Conservation (phyloP, 1,139 yeast genomes). For the Suhomyces coccinellae region DNA sequence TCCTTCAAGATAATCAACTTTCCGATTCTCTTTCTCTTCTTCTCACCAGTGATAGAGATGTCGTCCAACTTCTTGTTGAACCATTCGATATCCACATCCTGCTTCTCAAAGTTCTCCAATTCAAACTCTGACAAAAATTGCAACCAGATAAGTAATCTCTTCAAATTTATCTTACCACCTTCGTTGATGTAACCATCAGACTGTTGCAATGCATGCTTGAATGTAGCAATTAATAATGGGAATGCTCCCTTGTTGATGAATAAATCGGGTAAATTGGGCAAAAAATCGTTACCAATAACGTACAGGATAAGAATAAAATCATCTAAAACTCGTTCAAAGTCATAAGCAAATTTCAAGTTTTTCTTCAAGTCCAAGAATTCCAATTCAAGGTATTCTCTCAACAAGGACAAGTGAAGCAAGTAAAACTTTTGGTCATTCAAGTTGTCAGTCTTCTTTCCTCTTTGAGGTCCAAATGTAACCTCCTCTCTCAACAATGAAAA, state of each 20-base stretch:
- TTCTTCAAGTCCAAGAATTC: constrained; percentile 75
- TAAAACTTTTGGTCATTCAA: constrained; percentile 79
- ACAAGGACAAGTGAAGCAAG: constrained; percentile 78
- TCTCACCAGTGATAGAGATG: constrained; percentile 71
- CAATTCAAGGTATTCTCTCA: constrained; percentile 85
- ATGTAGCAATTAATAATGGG: constrained; percentile 83
- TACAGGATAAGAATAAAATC: constrained; percentile 91
- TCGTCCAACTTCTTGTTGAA: constrained; percentile 81
- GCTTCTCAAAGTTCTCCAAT: constrained; percentile 75
- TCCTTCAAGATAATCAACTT: constrained; percentile 66
- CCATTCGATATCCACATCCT: constrained; percentile 88
- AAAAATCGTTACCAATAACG: constrained; percentile 96
- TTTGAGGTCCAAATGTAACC: constrained; percentile 77
- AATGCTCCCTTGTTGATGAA: constrained; percentile 95
- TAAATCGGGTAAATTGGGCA: constrained; percentile 95
- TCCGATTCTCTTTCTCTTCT: constrained; percentile 65
- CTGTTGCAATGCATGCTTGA: constrained; percentile 73
- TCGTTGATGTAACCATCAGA: constrained; percentile 86
- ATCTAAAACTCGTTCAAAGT: constrained; percentile 87
- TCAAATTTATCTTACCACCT: constrained; percentile 75
- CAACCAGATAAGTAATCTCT: constrained; percentile 73
- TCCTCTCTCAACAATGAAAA: constrained; percentile 94
- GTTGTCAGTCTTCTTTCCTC: constrained; percentile 49
- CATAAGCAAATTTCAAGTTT: constrained; percentile 66
- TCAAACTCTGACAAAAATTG: constrained; percentile 69